Base-by-base conservation (phyloP, 1,139 yeast species). In the Yamadazyma oceani region DNA sequence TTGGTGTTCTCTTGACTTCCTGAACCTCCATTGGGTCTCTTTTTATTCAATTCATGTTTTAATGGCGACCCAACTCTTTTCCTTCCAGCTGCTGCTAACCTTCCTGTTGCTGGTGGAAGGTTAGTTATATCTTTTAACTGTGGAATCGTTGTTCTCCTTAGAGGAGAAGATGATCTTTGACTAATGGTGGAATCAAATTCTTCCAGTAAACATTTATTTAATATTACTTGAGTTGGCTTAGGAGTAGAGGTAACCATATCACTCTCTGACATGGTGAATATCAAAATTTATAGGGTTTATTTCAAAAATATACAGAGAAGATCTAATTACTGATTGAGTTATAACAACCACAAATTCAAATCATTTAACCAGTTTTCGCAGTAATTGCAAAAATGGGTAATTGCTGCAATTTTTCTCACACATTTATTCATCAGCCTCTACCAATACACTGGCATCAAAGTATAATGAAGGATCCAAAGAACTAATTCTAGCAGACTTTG, bases 391-490 rank as follows among this genome's bases (percentile, higher is more conserved):
- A 19, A 19, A 8, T 19, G n/a, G n/a, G n/a, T n/a, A n/a, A n/a
- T n/a, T n/a, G n/a, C n/a, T n/a, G n/a, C n/a, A n/a, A n/a, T n/a
- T n/a, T n/a, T n/a, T n/a, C n/a, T n/a, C 23, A 21, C 23, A 21
- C 7, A 21, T 8, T 8, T 21, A 30, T n/a, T 34, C 36, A 5
- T 41, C 41, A 4, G 25, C 30, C 9, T 69, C 72, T 15, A 69
- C 62, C 37, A 72, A 50, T 7, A 70, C 71, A 48, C 75, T 70
- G 8, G 92, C 94, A 63, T 84, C 96, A 56, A 90, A 90, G 59
- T 85, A 88, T 40, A 85, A 67, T 31, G 86, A 78, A 14, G 97
- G 97, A 55, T 89, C 92, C 42, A 92, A 72, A 2, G 89, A 84
- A 31, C 83, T 73, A 25, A 89, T 78, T 55, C 86, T 87, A 16